Percentiles rank a stretch among this genome's conserved stretches.
Evolutionary conservation across 2,329 filamentous ascomycete species (phyloP).

Genomic region (Hymenoscyphus fraxineus): DNA sequence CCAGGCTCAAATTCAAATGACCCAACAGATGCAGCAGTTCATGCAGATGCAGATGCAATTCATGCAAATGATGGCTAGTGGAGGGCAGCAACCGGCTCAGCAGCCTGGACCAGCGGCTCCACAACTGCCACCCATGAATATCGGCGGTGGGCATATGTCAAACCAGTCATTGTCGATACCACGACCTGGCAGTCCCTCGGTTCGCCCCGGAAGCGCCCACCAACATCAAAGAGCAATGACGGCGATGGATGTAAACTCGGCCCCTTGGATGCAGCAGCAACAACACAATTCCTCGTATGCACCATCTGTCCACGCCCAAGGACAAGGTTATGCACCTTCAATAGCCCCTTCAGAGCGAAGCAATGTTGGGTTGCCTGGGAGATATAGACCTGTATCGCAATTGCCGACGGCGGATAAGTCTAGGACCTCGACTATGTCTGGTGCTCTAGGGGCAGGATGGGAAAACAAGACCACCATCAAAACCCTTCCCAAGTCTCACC

Average conservation of each 20-base stretch:
- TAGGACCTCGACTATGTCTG: conserved; percentile 33
- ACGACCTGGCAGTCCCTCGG: conserved; percentile 23
- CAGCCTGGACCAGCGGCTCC: conserved; percentile 4
- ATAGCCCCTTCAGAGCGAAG: conserved; percentile 95
- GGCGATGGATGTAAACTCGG: conserved; percentile 69
- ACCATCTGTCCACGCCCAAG: conserved; percentile 46
- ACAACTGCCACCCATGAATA: conserved; percentile 21
- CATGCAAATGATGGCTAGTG: conserved; percentile 72
- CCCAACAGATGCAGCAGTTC: conserved; percentile 79
- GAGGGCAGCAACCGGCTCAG: conserved; percentile 7
- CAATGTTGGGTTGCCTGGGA: conserved; percentile 82
- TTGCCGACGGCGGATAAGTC: conserved; percentile 40
- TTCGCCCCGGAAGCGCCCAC: conserved; percentile 25
- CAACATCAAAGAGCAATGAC: conserved; percentile 64
- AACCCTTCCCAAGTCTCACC: conserved; percentile 41
- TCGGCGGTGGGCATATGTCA: conserved; percentile 16
- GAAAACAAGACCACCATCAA: conserved; percentile 35
- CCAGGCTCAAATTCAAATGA: conserved; percentile 75
- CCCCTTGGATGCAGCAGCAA: conserved; percentile 51
- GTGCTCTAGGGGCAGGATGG: conserved; percentile 28
- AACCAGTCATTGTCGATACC: conserved; percentile 24
- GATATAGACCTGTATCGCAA: conserved; percentile 86
- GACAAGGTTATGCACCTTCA: conserved; percentile 73
- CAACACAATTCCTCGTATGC: conserved; percentile 42
- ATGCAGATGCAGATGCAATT: conserved; percentile 96